phyloP scores from a whole-genome alignment of 768 basidiomycete species.

The Antrodiella citrinella region DNA sequence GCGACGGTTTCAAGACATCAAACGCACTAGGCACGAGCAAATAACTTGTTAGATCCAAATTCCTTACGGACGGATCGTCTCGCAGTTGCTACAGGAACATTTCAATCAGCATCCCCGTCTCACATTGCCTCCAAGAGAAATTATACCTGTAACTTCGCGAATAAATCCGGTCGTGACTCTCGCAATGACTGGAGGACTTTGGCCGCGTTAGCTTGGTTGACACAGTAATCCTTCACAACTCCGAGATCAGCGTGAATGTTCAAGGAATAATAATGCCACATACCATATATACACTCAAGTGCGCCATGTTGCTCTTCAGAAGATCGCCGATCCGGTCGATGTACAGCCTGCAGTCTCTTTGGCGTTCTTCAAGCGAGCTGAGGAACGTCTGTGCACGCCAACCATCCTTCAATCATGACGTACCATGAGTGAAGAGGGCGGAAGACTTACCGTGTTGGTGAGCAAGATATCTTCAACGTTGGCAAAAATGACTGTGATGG shows the following conservation, averaged over 20 bases:
- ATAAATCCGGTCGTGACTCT: constrained; percentile 57
- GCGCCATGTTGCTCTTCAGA: constrained; percentile 61
- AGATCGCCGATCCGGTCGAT: constrained; percentile 86
- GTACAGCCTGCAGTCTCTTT: constrained; percentile 87
- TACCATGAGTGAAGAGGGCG: constrained; percentile 3
- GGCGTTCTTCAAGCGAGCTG: constrained; percentile 84
- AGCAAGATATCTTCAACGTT: constrained; percentile 91
- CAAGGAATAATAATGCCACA: constrained; percentile 11
- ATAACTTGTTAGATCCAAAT: constrained; percentile 85
- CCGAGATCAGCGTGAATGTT: not conserved
- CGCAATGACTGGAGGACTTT: constrained; percentile 69
- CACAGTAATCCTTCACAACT: constrained; percentile 66
- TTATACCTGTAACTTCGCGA: constrained; percentile 61
- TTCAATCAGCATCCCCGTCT: no score
- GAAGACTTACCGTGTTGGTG: constrained; percentile 64
- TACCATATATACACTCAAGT: constrained; percentile 78
- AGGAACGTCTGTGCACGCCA: constrained; percentile 53
- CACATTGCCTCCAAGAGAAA: no score
- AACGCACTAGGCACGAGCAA: constrained; percentile 81
- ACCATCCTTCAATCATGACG: no score
- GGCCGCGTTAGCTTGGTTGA: constrained; percentile 77
- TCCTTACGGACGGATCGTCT: constrained; percentile 70
- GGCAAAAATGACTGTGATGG: constrained; percentile 77
- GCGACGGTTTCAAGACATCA: not conserved
- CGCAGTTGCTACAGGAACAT: constrained; percentile 69